phyloP scores from a whole-genome alignment of 345 rosid genomes.

The Salix brachista region DNA sequence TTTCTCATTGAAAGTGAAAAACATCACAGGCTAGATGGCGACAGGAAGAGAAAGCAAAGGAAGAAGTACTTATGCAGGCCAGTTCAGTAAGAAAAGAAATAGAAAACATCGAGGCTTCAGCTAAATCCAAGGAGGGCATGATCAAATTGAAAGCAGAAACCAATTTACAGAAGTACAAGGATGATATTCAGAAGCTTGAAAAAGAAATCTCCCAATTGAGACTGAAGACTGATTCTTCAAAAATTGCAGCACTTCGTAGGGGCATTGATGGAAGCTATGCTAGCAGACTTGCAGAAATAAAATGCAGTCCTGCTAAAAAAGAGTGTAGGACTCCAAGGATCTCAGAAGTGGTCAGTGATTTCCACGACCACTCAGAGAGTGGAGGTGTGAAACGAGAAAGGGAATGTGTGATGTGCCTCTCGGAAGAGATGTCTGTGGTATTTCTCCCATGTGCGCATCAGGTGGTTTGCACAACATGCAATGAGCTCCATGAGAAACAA shows the following conservation, averaged over 20 bases:
- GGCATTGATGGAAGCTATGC: slow-evolving; percentile 56
- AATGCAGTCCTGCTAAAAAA: slow-evolving; percentile 22
- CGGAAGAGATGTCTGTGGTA: slow-evolving; percentile 54
- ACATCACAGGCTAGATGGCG: slow-evolving; percentile 72
- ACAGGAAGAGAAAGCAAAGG: slow-evolving; percentile 61
- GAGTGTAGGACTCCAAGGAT: slow-evolving; percentile 22
- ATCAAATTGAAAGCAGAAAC: slow-evolving; percentile 51
- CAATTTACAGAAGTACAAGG: slow-evolving; percentile 42
- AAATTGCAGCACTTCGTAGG: slow-evolving; percentile 61
- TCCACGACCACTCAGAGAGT: slow-evolving; percentile 28
- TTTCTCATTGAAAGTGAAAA: slow-evolving; percentile 30
- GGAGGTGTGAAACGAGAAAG: slow-evolving; percentile 63
- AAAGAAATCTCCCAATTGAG: slow-evolving; percentile 60
- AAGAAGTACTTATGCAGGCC: slow-evolving; percentile 43
- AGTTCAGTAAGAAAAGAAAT: slow-evolving; percentile 44
- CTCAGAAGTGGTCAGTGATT: slow-evolving; percentile 29
- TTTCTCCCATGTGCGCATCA: slow-evolving; percentile 62
- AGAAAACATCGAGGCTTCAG: slow-evolving; percentile 43
- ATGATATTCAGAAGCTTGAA: slow-evolving; percentile 57
- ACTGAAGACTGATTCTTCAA: slow-evolving; percentile 56
- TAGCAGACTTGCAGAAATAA: slow-evolving; percentile 30
- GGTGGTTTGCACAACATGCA: slow-evolving; percentile 51
- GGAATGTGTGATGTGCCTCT: slow-evolving; percentile 91
- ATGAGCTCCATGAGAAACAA: slow-evolving; percentile 56
- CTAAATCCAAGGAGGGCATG: slow-evolving; percentile 48